Conservation (phyloP, 2,329 filamentous ascomycete species). For the Colletotrichum falcatum region DNA sequence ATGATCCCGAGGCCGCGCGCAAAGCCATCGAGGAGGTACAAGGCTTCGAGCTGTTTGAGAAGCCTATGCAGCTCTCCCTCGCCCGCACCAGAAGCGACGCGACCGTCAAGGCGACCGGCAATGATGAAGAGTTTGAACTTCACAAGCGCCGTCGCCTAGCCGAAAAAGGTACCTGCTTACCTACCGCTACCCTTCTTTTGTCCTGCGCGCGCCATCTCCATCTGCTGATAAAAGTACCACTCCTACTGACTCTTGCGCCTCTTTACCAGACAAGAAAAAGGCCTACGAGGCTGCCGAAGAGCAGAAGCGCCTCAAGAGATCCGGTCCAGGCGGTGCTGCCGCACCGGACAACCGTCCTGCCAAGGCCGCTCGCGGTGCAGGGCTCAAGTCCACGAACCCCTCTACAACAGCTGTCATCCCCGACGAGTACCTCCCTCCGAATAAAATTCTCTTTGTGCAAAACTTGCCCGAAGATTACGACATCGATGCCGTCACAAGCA, state of each 20-base stretch:
- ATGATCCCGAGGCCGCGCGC: conserved; percentile 80
- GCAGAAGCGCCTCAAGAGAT: conserved; percentile 80
- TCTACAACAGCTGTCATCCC: conserved; percentile 80
- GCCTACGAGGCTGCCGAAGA: conserved; percentile 83
- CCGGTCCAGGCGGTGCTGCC: conserved; percentile 54
- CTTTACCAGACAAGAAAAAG: conserved; percentile 74
- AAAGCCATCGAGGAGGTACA: conserved; percentile 89
- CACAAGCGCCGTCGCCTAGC: conserved; percentile 88
- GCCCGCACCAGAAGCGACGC: conserved; percentile 90
- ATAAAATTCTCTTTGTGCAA: conserved; percentile 96
- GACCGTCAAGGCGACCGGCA: conserved; percentile 80
- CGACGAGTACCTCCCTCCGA: conserved; percentile 98
- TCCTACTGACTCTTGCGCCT: conserved; percentile 4
- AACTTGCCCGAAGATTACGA: conserved; percentile 90
- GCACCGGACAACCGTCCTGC: conserved; percentile 67
- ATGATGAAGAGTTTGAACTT: conserved; percentile 82
- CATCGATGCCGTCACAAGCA: conserved; percentile 79
- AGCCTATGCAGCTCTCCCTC: conserved; percentile 86
- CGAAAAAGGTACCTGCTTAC: conserved; percentile 81
- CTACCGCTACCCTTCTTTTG: neutral
- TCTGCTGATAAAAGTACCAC: neutral
- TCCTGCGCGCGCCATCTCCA: neutral
- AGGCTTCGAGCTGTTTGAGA: conserved; percentile 92
- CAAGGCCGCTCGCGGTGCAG: conserved; percentile 77
- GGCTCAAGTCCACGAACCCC: conserved; percentile 81